These are phyloP conservation scores for Globisporangium paroecandrum DNA, from an alignment of 352 stramenopile species.

Conservation along the genomic window DNA sequence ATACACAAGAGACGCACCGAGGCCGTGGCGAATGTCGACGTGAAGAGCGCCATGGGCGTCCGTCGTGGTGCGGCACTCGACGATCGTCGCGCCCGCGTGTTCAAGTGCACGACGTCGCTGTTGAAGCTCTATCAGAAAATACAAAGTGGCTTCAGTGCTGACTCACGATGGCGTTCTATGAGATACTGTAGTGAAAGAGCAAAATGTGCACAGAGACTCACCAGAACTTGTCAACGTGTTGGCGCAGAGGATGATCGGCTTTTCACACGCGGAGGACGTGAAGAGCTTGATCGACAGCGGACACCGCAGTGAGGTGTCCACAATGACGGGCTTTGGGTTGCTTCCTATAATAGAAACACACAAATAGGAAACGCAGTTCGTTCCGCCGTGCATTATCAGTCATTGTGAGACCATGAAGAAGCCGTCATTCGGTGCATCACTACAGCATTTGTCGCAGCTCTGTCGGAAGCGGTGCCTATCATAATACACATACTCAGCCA, in stretches of 20 bases:
- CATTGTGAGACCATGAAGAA: background rate
- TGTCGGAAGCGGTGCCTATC: background rate
- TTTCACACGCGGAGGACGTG: slow-evolving; percentile 57
- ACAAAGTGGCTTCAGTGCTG: background rate
- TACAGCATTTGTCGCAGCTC: background rate
- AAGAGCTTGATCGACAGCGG: slow-evolving; percentile 76
- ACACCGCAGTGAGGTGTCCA: slow-evolving; percentile 69
- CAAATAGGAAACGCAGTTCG: background rate
- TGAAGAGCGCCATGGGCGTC: slow-evolving; percentile 22
- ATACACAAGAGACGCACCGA: slow-evolving; percentile 33
- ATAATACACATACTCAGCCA: background rate
- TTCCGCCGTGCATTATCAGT: background rate
- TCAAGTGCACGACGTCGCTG: slow-evolving; percentile 38
- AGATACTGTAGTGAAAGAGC: background rate
- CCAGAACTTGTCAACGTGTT: slow-evolving; percentile 23
- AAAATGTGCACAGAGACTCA: background rate
- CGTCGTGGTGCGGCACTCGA: slow-evolving; percentile 29
- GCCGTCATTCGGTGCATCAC: background rate
- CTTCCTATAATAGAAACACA: slow-evolving; percentile 23
- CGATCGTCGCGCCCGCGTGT: slow-evolving; percentile 37
- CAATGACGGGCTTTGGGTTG: slow-evolving; percentile 70
- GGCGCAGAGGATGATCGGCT: slow-evolving; percentile 62
- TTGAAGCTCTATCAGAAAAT: slow-evolving; percentile 29
- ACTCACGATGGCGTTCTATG: background rate
- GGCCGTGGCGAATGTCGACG: slow-evolving; percentile 56